These are phyloP conservation scores for Elsinoe perseae DNA, from an alignment of 2,329 filamentous ascomycete genomes.

Conservation along the genomic window DNA sequence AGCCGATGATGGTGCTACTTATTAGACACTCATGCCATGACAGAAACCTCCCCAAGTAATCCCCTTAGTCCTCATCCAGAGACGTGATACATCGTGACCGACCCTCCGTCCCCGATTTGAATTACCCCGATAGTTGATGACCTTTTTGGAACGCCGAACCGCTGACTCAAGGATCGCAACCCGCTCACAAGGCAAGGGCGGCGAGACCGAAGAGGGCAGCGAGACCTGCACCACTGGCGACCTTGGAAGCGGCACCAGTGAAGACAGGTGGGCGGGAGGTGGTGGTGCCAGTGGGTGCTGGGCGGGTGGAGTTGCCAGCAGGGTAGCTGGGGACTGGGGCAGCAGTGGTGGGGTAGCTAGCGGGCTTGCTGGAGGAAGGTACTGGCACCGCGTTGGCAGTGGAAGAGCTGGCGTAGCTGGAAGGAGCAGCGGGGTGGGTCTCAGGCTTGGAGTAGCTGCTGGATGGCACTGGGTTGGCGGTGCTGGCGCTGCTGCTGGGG, in stretches of 20 bases:
- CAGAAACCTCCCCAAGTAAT: neutral
- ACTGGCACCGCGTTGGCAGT: conserved; percentile 11
- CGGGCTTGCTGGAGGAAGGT: neutral
- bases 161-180: conserved; percentile 2
- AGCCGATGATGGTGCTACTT: neutral
- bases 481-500: conserved; percentile 12
- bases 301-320: conserved; percentile 11
- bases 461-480: conserved; percentile 9
- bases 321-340: conserved; percentile 18
- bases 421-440: conserved; percentile 3
- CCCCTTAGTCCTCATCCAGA: conserved; percentile 1
- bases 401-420: conserved; percentile 4
- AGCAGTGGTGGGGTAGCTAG: conserved; percentile 18
- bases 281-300: conserved; percentile 19
- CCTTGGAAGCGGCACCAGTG: conserved; percentile 46
- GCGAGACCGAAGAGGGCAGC: conserved; percentile 47
- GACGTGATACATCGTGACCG: conserved; percentile 9
- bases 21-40: neutral
- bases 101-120: conserved; percentile 2
- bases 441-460: conserved; percentile 18
- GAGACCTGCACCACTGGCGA: conserved; percentile 44
- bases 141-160: conserved; percentile 2
- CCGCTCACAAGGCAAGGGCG: conserved; percentile 26
- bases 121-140: conserved; percentile 2
- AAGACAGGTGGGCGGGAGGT: conserved; percentile 32